A percentile compares a stretch with the other conserved stretches of the same genome.
These are phyloP conservation scores for Tuber brumale DNA, from an alignment of 495 filamentous ascomycete genomes.

Conservation along the genomic window DNA sequence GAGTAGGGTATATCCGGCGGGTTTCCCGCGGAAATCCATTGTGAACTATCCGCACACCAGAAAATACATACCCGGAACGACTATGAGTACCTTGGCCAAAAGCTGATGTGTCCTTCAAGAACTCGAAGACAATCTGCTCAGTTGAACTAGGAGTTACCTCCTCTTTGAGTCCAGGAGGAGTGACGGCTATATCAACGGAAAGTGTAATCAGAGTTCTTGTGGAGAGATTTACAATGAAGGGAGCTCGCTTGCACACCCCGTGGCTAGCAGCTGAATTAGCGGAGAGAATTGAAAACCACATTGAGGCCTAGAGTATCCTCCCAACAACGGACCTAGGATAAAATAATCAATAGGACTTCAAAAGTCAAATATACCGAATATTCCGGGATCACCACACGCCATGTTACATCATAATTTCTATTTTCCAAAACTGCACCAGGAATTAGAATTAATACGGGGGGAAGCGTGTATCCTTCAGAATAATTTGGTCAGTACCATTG, in stretches of 20 bases:
- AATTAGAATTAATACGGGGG: background rate
- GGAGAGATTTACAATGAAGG: background rate
- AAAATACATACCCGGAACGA: too few species aligned
- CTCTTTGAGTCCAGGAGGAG: too few species aligned
- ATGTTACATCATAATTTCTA: background rate
- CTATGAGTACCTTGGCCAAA: too few species aligned
- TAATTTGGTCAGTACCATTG: background rate
- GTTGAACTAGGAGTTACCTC: too few species aligned
- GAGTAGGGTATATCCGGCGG: too few species aligned
- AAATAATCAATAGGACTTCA: background rate
- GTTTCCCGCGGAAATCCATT: too few species aligned
- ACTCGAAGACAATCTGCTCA: too few species aligned
- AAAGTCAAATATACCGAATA: background rate
- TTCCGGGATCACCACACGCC: background rate
- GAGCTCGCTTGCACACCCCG: background rate
- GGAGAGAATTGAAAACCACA: background rate
- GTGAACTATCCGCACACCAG: too few species aligned
- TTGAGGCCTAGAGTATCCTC: background rate
- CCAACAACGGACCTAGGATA: background rate
- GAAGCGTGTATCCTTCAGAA: background rate
- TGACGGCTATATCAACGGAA: too few species aligned
- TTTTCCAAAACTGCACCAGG: conserved; percentile 2
- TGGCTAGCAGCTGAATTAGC: background rate
- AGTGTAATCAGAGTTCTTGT: too few species aligned
- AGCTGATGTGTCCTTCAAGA: too few species aligned